Percentiles rank a stretch among this genome's conserved stretches.
Evolutionary conservation across 768 basidiomycete species (phyloP).

Genomic region (Panaeolus papilionaceus): DNA sequence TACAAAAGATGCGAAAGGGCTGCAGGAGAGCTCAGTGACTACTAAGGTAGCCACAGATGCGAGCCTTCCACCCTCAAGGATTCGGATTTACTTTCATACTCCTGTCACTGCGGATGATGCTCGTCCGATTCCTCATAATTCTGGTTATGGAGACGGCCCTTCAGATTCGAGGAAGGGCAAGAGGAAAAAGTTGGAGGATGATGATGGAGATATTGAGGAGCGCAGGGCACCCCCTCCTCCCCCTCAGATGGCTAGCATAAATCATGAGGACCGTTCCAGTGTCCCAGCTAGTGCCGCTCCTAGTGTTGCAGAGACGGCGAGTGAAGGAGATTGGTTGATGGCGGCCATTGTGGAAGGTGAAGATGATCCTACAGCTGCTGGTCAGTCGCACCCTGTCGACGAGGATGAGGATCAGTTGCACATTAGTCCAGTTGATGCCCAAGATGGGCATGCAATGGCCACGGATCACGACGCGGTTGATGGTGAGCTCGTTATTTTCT

Average conservation of each 20-base stretch:
- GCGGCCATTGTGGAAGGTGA: conserved; percentile 82
- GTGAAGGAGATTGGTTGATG: conserved; percentile 90
- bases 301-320: conserved; percentile 75
- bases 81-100: conserved; percentile 93
- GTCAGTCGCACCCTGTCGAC: conserved; percentile 47
- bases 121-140: conserved; percentile 70
- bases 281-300: conserved; percentile 63
- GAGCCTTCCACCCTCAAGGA: conserved; percentile 70
- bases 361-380: conserved; percentile 57
- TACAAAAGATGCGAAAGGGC: conserved; percentile 37
- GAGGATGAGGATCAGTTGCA: conserved; percentile 53
- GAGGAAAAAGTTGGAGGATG: conserved; percentile 89
- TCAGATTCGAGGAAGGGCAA: conserved; percentile 80
- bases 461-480: conserved; percentile 42
- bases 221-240: conserved; percentile 72
- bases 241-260: conserved; percentile 51
- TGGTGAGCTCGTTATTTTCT: conserved; percentile 58
- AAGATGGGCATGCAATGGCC: conserved; percentile 42
- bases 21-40: conserved; percentile 36
- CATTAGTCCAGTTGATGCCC: conserved; percentile 47
- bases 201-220: conserved; percentile 82
- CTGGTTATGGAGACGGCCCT: conserved; percentile 52
- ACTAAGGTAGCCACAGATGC: conserved; percentile 35
- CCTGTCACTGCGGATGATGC: conserved; percentile 85
- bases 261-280: conserved; percentile 60